These are phyloP conservation scores for Calocera cornea DNA, from an alignment of 768 basidiomycete species.

Conservation along the genomic window DNA sequence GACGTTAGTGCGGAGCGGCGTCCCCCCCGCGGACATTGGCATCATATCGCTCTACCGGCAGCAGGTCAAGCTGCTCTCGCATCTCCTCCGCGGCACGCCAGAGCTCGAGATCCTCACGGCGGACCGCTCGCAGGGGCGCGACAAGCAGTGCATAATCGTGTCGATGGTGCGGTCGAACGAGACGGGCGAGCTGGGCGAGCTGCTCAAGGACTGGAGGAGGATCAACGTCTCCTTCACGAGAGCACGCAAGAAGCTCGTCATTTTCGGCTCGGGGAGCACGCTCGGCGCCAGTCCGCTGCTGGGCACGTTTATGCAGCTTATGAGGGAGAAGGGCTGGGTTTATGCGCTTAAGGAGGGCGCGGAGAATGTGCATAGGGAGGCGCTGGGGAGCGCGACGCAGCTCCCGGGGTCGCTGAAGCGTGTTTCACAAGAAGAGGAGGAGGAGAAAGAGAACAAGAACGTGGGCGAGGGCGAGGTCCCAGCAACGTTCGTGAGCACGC, in stretches of 20 bases:
- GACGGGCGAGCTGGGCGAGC: slow-evolving; percentile 62
- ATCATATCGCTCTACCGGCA: slow-evolving; percentile 88
- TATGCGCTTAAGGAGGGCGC: slow-evolving; percentile 42
- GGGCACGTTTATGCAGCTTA: slow-evolving; percentile 59
- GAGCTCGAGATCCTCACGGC: slow-evolving; percentile 79
- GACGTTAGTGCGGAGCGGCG: slow-evolving; percentile 49
- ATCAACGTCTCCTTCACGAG: slow-evolving; percentile 96
- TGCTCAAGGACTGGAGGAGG: slow-evolving; percentile 88
- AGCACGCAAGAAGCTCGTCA: slow-evolving; percentile 76
- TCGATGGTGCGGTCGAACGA: slow-evolving; percentile 87
- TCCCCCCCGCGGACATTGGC: slow-evolving; percentile 60
- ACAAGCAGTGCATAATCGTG: slow-evolving; percentile 90
- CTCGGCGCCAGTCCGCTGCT: slow-evolving; percentile 49
- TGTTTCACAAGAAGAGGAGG: not conserved
- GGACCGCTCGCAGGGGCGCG: slow-evolving; percentile 85
- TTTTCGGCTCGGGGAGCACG: slow-evolving; percentile 78
- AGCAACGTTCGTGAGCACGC: no score
- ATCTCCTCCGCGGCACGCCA: slow-evolving; percentile 41
- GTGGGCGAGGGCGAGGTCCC: no score
- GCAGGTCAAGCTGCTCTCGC: slow-evolving; percentile 77
- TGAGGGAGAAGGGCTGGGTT: slow-evolving; percentile 63
- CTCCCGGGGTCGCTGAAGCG: not conserved
- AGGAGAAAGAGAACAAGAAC: not conserved
- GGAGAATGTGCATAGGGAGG: slow-evolving; percentile 33
- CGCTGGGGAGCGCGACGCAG: not conserved